Conservation (phyloP, 169 alveolate species). For the Cryptosporidium ryanae region DNA sequence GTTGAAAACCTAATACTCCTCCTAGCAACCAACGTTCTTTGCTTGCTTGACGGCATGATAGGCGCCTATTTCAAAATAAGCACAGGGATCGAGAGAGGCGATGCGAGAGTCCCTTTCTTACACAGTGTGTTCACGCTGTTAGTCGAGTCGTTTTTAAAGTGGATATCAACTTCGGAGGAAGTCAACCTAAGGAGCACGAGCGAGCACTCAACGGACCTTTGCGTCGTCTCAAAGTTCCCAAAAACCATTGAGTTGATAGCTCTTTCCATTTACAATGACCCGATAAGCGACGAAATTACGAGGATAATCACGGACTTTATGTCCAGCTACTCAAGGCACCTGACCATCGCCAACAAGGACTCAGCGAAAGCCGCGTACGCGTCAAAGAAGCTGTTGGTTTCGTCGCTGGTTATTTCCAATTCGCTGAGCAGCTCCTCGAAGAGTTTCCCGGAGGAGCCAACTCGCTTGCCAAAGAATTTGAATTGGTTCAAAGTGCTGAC, state of each 20-base stretch:
- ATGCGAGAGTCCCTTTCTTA: neutral
- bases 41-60: conserved; percentile 18
- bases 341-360: neutral
- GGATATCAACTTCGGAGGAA: conserved; percentile 46
- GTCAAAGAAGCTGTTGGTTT: conserved; percentile 8
- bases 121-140: conserved; percentile 24
- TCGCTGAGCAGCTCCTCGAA: conserved; percentile 5
- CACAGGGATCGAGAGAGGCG: neutral
- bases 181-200: neutral
- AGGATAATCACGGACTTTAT: conserved; percentile 6
- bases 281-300: conserved; percentile 34
- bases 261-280: conserved; percentile 13
- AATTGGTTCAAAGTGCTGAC: conserved; percentile 40
- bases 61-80: neutral
- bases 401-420: conserved; percentile 28
- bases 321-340: conserved; percentile 8
- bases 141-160: conserved; percentile 18
- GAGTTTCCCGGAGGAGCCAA: neutral
- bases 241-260: conserved; percentile 9
- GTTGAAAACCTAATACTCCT: conserved; percentile 6
- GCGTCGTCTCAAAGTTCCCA: conserved; percentile 4
- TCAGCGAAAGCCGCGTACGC: neutral
- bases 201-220: neutral
- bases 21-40: neutral
- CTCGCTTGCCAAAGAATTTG: neutral